phyloP scores from a whole-genome alignment of 176 grass and related monocot genomes.

The Eragrostis nindensis region DNA sequence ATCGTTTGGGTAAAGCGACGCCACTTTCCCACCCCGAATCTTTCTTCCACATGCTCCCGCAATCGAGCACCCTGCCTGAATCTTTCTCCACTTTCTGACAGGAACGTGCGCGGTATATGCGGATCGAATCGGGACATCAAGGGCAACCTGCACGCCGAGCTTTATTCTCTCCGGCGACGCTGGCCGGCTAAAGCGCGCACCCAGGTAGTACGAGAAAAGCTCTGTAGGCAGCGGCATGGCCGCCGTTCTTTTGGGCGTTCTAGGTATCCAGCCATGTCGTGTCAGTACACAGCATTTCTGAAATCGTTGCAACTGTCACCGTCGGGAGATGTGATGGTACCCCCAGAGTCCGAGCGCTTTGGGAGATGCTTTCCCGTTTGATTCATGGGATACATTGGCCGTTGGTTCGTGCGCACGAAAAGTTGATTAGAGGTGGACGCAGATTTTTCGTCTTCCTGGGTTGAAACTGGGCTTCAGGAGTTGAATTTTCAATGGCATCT shows the following conservation, averaged over 20 bases:
- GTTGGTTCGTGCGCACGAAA: not conserved
- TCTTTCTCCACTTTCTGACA: slow-evolving; percentile 11
- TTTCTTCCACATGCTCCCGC: not conserved
- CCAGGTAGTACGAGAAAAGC: slow-evolving; percentile 18
- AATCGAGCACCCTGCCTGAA: slow-evolving; percentile 44
- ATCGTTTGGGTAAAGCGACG: slow-evolving; percentile 15
- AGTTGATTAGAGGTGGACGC: not conserved
- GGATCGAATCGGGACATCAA: slow-evolving; percentile 33
- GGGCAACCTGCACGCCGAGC: not conserved
- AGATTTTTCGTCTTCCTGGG: not conserved
- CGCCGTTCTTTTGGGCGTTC: not conserved
- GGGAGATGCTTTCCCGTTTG: not conserved
- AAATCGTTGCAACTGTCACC: not conserved
- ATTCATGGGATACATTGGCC: not conserved
- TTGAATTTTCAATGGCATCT: not conserved
- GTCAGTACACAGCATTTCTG: not conserved
- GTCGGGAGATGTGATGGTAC: not conserved
- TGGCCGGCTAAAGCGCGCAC: slow-evolving; percentile 3
- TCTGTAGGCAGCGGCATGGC: not conserved
- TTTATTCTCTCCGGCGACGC: slow-evolving; percentile 12
- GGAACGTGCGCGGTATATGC: slow-evolving; percentile 10
- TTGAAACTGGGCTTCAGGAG: not conserved
- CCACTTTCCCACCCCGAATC: slow-evolving; percentile 33
- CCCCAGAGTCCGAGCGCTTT: not conserved
- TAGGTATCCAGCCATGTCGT: slow-evolving; percentile 4